A percentile compares a stretch with the other conserved stretches of the same genome.
phyloP scores from a whole-genome alignment of 768 basidiomycete species.

The Cytidiella melzeri region DNA sequence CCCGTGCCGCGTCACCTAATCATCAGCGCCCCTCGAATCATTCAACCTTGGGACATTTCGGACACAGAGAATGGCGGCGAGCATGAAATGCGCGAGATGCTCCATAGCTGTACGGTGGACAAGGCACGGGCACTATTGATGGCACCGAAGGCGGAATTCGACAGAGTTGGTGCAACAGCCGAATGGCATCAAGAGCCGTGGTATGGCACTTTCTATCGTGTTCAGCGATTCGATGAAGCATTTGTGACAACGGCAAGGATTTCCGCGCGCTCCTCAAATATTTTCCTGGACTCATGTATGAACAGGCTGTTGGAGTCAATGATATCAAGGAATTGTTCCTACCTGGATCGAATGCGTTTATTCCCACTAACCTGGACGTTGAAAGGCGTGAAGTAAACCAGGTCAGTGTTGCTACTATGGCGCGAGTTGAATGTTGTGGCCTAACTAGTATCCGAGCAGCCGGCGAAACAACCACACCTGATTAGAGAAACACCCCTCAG shows the following conservation, averaged over 20 bases:
- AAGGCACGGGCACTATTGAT: constrained; percentile 71
- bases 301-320: constrained; percentile 36
- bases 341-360: constrained; percentile 84
- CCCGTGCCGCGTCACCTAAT: constrained; percentile 77
- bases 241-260: constrained; percentile 46
- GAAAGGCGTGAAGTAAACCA: constrained; percentile 63
- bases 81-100: constrained; percentile 51
- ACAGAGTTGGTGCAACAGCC: constrained; percentile 40
- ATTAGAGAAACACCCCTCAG: constrained; percentile 67
- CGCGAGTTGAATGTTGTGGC: not conserved
- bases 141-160: constrained; percentile 62
- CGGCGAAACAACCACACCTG: constrained; percentile 65
- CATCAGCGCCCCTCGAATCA: constrained; percentile 63
- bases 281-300: not conserved
- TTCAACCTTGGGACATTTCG: constrained; percentile 65
- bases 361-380: constrained; percentile 81
- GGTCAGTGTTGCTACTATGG: constrained; percentile 35
- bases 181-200: constrained; percentile 78
- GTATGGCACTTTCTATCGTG: constrained; percentile 85
- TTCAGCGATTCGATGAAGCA: constrained; percentile 60
- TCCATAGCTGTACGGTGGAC: constrained; percentile 52
- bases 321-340: constrained; percentile 65
- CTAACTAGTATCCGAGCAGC: constrained; percentile 36
- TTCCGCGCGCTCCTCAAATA: not conserved
- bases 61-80: constrained; percentile 24